Base-by-base conservation (phyloP, 345 rosid genomes). In the Litchi chinensis region DNA sequence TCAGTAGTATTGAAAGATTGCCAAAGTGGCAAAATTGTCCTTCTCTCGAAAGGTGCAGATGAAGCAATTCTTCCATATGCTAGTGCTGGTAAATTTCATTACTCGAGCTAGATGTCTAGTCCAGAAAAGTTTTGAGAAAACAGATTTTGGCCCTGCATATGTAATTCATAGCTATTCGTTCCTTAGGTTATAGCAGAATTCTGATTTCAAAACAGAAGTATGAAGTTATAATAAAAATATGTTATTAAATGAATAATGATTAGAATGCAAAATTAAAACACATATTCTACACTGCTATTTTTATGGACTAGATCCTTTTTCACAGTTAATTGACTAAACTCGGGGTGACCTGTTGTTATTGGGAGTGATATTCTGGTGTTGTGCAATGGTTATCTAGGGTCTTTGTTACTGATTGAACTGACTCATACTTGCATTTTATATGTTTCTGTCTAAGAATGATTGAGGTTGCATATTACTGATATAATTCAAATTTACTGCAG, bases 21-120 rank as follows among this genome's bases (percentile, higher is more conserved):
- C 80, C 91, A 83, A 74, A 90, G 80, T 78, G 97, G 90, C 78
- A 94, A 90, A 83, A 90, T 92, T 81, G 70, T 87, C 71, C 99
- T 96, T 78, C 80, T 96, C 82, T 91, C 98, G 54, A 96, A 96
- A 83, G 99, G 99, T 59, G 98, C 98, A 54, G 99, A 96, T 87
- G 99, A 96, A 87, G 91, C 98, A 50, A 90, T 96, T 80, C 87
- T 96, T 88, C 99, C 99, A 73, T 80, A 63, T 74, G 95, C 95
- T 76, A 54, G 54, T 84, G 73, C 94, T 80, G 97, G 99, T 96
- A 84, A 85, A 50, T 37, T 84, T 68, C 18, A 73, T 76, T 82
- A 10, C 82, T 69, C 41, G 16, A 70, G 65, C 71, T 37, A 32
- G 39, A 68, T 43, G 37, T 79, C 57, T 62, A 13, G 39, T 10